Evolutionary conservation across 306 rosid species (phyloP), one percentile per base, ranked within the genome.

Genomic region (Cucumis cinereus): DNA sequence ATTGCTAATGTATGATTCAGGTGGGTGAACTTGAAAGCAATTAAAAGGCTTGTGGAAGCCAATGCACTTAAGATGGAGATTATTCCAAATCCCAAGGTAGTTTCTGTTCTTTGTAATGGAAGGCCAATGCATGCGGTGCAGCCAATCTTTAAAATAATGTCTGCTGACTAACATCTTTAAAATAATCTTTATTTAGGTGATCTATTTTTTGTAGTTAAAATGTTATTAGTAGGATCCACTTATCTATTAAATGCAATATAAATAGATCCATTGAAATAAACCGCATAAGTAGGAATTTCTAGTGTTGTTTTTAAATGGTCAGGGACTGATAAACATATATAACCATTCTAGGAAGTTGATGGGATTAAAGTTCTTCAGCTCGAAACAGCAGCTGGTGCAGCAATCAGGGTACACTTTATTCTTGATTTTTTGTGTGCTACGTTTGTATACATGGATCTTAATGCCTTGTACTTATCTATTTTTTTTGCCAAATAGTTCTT

Each of bases 381-480:
- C 75, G 99, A 94, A 90, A 94, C 99, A 62, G 99, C 99, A 17
- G 99, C 99, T 76, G 99, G 99, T 70, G 99, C 99, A 41, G 99
- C 99, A 69, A 94, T 94, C 76, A 85, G 86, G 99, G 99, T 94
- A 85, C 73, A 52, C n/a, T 9, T 47, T 53, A 28, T 66, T 30
- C 76, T 72, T 30, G 28, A 49, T 50, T 52, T 30, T 1, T 5
- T 72, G 23, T 47, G 28, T 50, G 19, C 60, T 50, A 72, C 12
- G 45, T 72, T 19, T 16, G 20, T 72, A 26, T 16, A 72, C 60
- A 33, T 72, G 19, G 60, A 52, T 23, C 17, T 28, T 72, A 6
- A 28, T 41, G 49, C 23, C 43, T 60, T 63, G 3, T 14, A 8
- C 49, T 52, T 68, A 13, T 16, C 70, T 24, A 28, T 76, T 60